Evolutionary conservation across 805 yeast species (phyloP).

Genomic region (Cyberlindnera meyerae): DNA sequence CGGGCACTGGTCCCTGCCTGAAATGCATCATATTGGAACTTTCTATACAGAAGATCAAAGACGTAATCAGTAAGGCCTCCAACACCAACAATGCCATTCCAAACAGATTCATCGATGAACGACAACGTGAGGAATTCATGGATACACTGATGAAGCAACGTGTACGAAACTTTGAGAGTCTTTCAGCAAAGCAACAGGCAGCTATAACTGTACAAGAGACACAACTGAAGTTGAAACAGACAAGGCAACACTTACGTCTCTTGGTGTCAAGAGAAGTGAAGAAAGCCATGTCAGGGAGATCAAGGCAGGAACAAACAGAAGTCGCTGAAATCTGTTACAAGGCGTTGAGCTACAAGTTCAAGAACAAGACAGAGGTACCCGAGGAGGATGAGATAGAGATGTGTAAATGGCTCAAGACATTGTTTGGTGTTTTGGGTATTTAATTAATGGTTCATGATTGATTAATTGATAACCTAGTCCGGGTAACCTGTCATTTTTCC

Average conservation of each 20-base stretch:
- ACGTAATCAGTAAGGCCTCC: no score
- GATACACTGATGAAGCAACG: constrained; percentile 19
- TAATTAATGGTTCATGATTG: not conserved
- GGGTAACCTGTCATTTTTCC: no score
- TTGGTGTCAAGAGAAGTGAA: constrained; percentile 18
- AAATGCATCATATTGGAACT: constrained; percentile 20
- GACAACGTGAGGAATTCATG: constrained; percentile 23
- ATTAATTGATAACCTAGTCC: not conserved
- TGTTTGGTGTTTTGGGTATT: constrained; percentile 12
- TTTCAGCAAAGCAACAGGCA: constrained; percentile 18
- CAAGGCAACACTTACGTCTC: constrained; percentile 17
- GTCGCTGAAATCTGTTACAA: constrained; percentile 24
- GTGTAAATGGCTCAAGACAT: constrained; percentile 16
- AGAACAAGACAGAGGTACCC: constrained; percentile 7
- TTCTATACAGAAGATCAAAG: constrained; percentile 1
- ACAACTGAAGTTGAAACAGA: constrained; percentile 12
- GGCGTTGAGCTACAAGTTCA: constrained; percentile 21
- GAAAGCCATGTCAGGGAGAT: constrained; percentile 9
- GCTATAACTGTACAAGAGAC: constrained; percentile 17
- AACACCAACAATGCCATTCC: no score
- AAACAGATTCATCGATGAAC: constrained; percentile 21
- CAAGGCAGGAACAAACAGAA: constrained; percentile 17
- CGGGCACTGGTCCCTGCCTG: constrained; percentile 7
- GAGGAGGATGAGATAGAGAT: constrained; percentile 12
- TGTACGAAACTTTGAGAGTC: constrained; percentile 9